Base-by-base conservation (phyloP, 148 eudicot genomes). In the Salicornia ramosissima region DNA sequence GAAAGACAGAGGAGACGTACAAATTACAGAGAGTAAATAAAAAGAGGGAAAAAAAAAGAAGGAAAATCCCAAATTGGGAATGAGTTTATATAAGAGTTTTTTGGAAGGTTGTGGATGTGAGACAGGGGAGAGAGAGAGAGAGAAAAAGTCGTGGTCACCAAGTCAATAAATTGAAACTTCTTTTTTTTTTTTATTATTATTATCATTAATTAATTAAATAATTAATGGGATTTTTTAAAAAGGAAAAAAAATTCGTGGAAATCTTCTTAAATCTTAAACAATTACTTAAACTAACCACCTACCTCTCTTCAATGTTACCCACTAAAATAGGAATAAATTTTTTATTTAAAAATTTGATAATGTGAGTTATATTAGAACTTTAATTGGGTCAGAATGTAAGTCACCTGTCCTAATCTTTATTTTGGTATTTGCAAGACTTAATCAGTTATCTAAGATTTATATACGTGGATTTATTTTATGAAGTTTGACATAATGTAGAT, bases 61-160 rank as follows among this genome's bases (percentile, higher is more conserved):
- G 60, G 60, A 28, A 60, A 71, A 18, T 28, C 5, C 6, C 0
- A 40, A 21, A 52, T 26, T 53, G 13, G 59, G 57, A 57, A 46
- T 29, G 75, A 71, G 73, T 63, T 71, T 83, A 54, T 80, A 84
- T 80, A 80, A 69, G 74, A 36, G 24, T 40, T 73, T 22, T 28
- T 43, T 58, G 64, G 46, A 34, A 43, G n/a, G 22, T 36, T 63
- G 45, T 62, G 16, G 6, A 3, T 16, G 46, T 36, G 40, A 3
- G 40, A 36, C n/a, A 36, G 4, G 40, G 4, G 40, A 36, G 40
- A 36, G 36, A 43, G 25, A 18, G 51, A 3, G 25, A 31, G 36
- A 51, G 33, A 19, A 25, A 22, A 25, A 77, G 82, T 24, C 79
- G 69, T 80, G 82, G 76, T 68, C 74, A 56, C 66, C 79, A 75